These are phyloP conservation scores for Alnus rubra DNA, from an alignment of 306 rosid species.

Conservation along the genomic window DNA sequence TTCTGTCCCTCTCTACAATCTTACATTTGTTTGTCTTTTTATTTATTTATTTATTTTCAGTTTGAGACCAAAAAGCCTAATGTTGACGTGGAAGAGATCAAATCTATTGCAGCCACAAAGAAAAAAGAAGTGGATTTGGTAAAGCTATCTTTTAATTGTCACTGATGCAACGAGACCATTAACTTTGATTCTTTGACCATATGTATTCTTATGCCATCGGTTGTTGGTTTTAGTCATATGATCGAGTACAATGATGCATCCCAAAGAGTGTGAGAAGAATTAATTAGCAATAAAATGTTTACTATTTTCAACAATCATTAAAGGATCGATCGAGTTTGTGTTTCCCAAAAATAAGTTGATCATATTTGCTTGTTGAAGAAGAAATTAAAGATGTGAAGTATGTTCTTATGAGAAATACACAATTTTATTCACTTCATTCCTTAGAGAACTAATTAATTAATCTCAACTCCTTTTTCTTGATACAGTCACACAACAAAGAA, in stretches of 20 bases:
- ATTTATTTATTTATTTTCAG: background rate
- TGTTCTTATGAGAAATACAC: too few species aligned
- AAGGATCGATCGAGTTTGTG: background rate
- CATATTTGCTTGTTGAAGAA: conserved; percentile 10
- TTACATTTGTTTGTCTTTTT: background rate
- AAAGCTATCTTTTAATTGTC: background rate
- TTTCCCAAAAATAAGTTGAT: background rate
- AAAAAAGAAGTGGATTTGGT: conserved; percentile 33
- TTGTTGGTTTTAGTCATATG: background rate
- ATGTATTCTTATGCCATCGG: background rate
- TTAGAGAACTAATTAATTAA: background rate
- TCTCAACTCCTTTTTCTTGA: conserved; percentile 3
- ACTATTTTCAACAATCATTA: background rate
- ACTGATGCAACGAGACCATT: background rate
- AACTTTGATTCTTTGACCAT: background rate
- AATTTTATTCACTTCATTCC: background rate
- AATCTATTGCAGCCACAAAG: conserved; percentile 17
- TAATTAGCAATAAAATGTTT: background rate
- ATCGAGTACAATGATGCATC: background rate
- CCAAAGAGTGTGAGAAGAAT: background rate
- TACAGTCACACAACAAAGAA: conserved; percentile 28
- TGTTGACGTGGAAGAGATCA: conserved; percentile 18
- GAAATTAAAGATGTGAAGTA: too few species aligned
- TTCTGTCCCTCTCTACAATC: background rate
- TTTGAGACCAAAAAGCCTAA: conserved; percentile 16